Conservation (phyloP, 176 grass and related monocot species). For the Leersia perrieri region DNA sequence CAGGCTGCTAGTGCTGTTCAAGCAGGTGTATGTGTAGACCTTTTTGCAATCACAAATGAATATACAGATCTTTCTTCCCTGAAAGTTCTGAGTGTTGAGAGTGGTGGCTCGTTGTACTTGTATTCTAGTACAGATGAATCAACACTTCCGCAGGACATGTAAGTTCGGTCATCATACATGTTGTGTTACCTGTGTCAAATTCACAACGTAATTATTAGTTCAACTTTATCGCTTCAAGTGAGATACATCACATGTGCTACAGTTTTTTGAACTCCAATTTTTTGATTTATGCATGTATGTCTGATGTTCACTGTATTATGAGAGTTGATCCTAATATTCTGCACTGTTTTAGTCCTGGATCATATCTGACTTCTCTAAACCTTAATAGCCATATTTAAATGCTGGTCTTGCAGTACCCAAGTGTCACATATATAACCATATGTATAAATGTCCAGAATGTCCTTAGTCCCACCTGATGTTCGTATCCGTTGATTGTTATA, state of each 20-base stretch:
- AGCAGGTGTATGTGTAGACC: slow-evolving; percentile 96
- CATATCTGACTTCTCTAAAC: slow-evolving; percentile 15
- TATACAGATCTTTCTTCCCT: slow-evolving; percentile 85
- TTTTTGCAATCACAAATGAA: slow-evolving; percentile 95
- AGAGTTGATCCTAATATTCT: background rate
- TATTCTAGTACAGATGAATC: slow-evolving; percentile 91
- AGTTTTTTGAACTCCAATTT: background rate
- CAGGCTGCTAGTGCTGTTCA: slow-evolving; percentile 97
- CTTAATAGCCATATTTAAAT: background rate
- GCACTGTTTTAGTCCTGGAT: slow-evolving; percentile 10
- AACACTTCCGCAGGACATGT: slow-evolving; percentile 98
- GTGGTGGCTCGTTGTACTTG: slow-evolving; percentile 87
- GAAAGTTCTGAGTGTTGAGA: slow-evolving; percentile 88
- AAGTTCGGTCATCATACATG: slow-evolving; percentile 30
- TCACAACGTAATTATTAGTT: slow-evolving; percentile 2
- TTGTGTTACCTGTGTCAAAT: slow-evolving; percentile 12
- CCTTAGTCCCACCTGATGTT: background rate
- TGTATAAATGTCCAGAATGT: background rate
- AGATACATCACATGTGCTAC: background rate
- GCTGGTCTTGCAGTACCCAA: background rate
- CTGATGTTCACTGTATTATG: background rate
- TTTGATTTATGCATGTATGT: background rate
- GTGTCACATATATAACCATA: slow-evolving; percentile 4
- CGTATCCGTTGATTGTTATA: slow-evolving; percentile 9
- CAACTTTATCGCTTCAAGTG: slow-evolving; percentile 3